These are phyloP conservation scores for Globisporangium sylvaticum DNA, from an alignment of 352 stramenopile genomes.

Conservation along the genomic window DNA sequence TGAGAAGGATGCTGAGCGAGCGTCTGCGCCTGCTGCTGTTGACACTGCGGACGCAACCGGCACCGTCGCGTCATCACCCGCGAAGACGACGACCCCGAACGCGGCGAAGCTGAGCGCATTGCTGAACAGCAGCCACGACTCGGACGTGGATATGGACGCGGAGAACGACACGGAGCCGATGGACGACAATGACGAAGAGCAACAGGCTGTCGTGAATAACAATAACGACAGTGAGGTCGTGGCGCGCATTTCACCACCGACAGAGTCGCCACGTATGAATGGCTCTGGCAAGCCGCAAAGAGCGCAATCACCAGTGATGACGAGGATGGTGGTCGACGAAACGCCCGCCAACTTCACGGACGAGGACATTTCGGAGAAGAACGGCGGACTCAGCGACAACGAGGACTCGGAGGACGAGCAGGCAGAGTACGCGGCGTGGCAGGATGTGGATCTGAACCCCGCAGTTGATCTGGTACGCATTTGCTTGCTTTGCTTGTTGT, in stretches of 20 bases:
- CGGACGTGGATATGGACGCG: slow-evolving; percentile 29
- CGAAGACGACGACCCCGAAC: slow-evolving; percentile 18
- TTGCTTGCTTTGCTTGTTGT: background rate
- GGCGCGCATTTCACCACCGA: background rate
- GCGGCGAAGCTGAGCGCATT: slow-evolving; percentile 33
- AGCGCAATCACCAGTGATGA: background rate
- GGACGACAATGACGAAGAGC: slow-evolving; percentile 11
- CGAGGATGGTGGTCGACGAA: slow-evolving; percentile 11
- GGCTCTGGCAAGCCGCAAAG: background rate
- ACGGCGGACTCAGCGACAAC: slow-evolving; percentile 59
- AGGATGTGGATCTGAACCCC: slow-evolving; percentile 81
- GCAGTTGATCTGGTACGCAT: slow-evolving; percentile 65
- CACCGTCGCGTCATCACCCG: background rate
- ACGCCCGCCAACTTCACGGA: slow-evolving; percentile 24
- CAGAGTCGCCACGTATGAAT: slow-evolving; percentile 24
- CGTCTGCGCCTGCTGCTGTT: background rate
- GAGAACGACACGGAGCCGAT: slow-evolving; percentile 17
- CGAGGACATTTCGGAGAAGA: slow-evolving; percentile 26
- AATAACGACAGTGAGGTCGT: background rate
- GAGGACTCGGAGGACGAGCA: slow-evolving; percentile 85
- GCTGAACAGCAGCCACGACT: slow-evolving; percentile 33
- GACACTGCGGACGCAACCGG: background rate
- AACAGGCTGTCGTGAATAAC: background rate
- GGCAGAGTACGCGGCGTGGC: slow-evolving; percentile 66
- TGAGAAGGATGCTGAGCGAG: slow-evolving; percentile 13